phyloP scores from a whole-genome alignment of 129 eudicot species.

The Chrysanthemum seticuspe region DNA sequence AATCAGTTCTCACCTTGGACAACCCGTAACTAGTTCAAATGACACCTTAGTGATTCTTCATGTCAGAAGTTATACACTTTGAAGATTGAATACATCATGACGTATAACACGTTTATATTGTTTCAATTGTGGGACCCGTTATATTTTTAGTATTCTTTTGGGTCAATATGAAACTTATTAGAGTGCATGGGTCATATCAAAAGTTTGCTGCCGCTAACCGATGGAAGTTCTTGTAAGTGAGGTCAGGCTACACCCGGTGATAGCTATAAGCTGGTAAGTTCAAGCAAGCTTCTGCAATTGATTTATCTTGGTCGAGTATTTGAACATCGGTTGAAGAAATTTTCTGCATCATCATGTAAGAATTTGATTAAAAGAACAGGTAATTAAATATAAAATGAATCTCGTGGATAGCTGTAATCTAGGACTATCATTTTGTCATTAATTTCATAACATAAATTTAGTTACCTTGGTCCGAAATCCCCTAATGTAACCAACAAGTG shows the following conservation, averaged over 20 bases:
- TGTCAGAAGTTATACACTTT: not conserved
- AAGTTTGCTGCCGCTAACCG: constrained; percentile 7
- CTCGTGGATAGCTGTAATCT: not conserved
- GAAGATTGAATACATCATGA: not conserved
- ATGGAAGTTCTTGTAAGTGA: constrained; percentile 26
- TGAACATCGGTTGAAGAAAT: constrained; percentile 20
- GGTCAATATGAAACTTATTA: not conserved
- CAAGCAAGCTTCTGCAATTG: constrained; percentile 45
- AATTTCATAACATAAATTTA: too few species aligned
- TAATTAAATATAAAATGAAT: not conserved
- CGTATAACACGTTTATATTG: not conserved
- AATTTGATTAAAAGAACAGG: not conserved
- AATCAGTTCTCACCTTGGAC: too few species aligned
- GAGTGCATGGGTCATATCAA: not conserved
- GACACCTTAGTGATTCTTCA: too few species aligned
- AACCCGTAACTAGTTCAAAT: too few species aligned
- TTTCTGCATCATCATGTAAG: constrained; percentile 32
- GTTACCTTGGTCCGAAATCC: too few species aligned
- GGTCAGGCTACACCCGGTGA: constrained; percentile 17
- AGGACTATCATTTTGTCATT: not conserved
- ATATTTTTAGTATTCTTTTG: not conserved
- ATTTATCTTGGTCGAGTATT: constrained; percentile 52
- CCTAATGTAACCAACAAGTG: too few species aligned
- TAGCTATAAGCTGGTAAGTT: constrained; percentile 40
- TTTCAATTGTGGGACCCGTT: not conserved